Conservation (phyloP, 192 early-diverging fungal species). For the Coemansia sp. region DNA sequence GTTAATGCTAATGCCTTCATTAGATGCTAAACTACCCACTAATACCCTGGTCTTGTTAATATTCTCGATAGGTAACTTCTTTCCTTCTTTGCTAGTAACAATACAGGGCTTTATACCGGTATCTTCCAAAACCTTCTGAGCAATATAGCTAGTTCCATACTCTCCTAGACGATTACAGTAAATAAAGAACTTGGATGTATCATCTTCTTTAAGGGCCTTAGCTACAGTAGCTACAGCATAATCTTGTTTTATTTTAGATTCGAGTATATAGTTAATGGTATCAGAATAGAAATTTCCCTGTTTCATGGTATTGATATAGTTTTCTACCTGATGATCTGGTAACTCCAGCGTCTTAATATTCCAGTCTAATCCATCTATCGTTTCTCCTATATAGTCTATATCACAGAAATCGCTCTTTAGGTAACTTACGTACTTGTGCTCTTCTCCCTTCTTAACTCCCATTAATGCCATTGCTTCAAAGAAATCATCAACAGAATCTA, state of each 20-base stretch:
- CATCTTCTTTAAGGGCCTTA: not conserved
- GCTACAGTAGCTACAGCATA: not conserved
- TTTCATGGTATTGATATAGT: not conserved
- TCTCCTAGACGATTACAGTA: slow-evolving; percentile 13
- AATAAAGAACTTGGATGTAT: slow-evolving; percentile 8
- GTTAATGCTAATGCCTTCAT: slow-evolving; percentile 19
- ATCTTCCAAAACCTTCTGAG: too few relatives aligned
- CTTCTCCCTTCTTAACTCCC: slow-evolving; percentile 4
- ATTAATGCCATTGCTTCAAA: slow-evolving; percentile 8
- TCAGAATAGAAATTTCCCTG: not conserved
- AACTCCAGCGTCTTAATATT: not conserved
- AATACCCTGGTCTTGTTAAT: not conserved
- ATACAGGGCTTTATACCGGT: too few relatives aligned
- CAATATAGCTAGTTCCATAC: slow-evolving; percentile 6
- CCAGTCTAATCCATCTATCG: slow-evolving; percentile 1
- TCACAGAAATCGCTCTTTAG: slow-evolving; percentile 10
- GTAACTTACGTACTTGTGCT: slow-evolving; percentile 10
- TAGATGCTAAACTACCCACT: slow-evolving; percentile 16
- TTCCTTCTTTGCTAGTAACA: too few relatives aligned
- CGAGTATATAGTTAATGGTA: not conserved
- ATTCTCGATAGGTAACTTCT: too few relatives aligned
- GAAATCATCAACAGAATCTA: slow-evolving; percentile 18
- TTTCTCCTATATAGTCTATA: slow-evolving; percentile 8
- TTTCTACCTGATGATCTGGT: not conserved
- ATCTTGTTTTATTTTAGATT: not conserved